These are phyloP conservation scores for Silene uniflora DNA, from an alignment of 148 eudicot genomes.

Conservation along the genomic window DNA sequence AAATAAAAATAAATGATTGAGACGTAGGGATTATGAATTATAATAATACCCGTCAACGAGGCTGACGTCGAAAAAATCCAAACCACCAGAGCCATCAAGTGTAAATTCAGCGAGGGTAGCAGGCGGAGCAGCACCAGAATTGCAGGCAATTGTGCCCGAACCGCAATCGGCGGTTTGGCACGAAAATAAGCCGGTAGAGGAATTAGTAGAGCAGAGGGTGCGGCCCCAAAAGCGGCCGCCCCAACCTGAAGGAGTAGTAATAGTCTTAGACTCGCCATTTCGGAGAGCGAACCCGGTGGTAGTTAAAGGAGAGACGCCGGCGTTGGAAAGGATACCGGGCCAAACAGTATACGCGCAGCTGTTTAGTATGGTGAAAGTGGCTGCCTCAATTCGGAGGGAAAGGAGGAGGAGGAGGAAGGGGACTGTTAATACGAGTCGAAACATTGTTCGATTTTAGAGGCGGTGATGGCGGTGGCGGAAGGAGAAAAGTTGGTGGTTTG, in stretches of 20 bases:
- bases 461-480: not conserved
- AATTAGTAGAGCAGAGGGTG: constrained; percentile 45
- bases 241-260: constrained; percentile 49
- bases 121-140: constrained; percentile 46
- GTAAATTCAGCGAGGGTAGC: constrained; percentile 72
- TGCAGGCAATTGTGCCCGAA: constrained; percentile 53
- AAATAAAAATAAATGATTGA: not conserved
- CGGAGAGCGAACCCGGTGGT: constrained; percentile 67
- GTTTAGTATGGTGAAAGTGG: constrained; percentile 55
- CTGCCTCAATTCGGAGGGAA: constrained; percentile 5
- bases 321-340: constrained; percentile 76
- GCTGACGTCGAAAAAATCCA: constrained; percentile 74
- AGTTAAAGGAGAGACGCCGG: constrained; percentile 52
- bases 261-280: constrained; percentile 38
- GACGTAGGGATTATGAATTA: not conserved
- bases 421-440: not conserved
- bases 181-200: constrained; percentile 46
- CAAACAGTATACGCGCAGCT: constrained; percentile 63
- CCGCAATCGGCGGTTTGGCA: constrained; percentile 77
- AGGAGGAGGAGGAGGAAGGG: not conserved
- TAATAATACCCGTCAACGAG: constrained; percentile 56
- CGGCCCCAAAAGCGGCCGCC: constrained; percentile 81
- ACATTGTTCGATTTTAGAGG: not conserved
- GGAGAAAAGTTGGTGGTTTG: not conserved
- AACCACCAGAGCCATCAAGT: constrained; percentile 33